Evolutionary conservation across 305 asterid genomes (phyloP), one percentile per base, ranked within the genome.

Genomic region (Solanum aculeatissimum): DNA sequence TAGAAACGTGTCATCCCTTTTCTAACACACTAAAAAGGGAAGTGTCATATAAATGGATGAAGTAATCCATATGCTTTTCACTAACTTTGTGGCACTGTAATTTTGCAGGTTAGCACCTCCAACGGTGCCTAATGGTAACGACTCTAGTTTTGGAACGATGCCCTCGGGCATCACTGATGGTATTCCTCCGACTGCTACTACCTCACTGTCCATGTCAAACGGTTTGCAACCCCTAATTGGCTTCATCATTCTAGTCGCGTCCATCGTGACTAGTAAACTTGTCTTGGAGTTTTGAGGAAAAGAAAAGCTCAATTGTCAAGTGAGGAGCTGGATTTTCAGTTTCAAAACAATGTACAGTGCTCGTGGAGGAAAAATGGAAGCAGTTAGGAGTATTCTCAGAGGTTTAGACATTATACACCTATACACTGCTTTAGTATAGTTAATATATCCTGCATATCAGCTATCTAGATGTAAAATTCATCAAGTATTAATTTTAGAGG

Each of bases 61-160:
- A 49, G 81, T 47, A 23, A 47, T n/a, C 35, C 54, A 7, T 83
- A 74, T 60, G 27, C 9, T 79, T 55, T 45, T 69, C 86, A 57
- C 51, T 42, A 74, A 51, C 82, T 77, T 18, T 51, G 7, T 49
- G 7, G 7, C 16, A 0, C 10, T 51, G 47, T 77, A 25, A 62
- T 43, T 43, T 68, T 86, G 65, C 91, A 90, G 95, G 47, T 57
- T 58, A 19, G 62, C 84, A 45, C 70, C 98, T 85, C 97, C 97
- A 80, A 14, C 88, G 3, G 75, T 83, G 58, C 16, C 89, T 29
- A 91, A 88, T 65, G 78, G 90, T 13, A 88, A 90, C 82, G 89
- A 86, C 89, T 97, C 97, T 9, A 88, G 90, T 54, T 9, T 90
- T 25, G 95, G 95, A 87, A 90, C 86, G 51, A 86, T 90, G 70